These are phyloP conservation scores for Cryptococcus sp. DNA, from an alignment of 1,284 basidiomycete genomes.

Conservation along the genomic window DNA sequence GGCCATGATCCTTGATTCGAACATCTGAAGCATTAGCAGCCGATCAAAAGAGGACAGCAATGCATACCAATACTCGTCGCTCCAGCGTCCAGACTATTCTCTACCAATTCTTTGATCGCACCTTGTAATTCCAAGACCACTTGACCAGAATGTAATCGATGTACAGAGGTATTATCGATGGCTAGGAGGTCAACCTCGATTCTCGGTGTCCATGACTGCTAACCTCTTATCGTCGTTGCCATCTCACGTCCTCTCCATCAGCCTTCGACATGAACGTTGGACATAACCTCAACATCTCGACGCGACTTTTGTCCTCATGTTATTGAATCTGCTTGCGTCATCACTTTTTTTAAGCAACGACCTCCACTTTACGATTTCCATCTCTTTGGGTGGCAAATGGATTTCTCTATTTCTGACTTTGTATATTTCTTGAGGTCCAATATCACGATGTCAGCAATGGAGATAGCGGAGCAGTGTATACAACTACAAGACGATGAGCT, in stretches of 20 bases:
- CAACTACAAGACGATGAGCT: constrained; percentile 32
- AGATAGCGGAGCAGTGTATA: constrained; percentile 6
- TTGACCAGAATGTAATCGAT: constrained; percentile 86
- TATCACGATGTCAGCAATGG: not conserved
- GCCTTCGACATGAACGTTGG: too few relatives aligned
- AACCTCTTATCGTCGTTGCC: too few relatives aligned
- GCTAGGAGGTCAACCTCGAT: constrained; percentile 36
- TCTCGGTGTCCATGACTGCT: too few relatives aligned
- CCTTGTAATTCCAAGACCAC: constrained; percentile 91
- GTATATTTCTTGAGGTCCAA: too few relatives aligned
- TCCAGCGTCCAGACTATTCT: constrained; percentile 92
- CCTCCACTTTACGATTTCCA: too few relatives aligned
- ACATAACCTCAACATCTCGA: too few relatives aligned
- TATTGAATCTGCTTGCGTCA: too few relatives aligned
- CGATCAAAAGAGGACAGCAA: not conserved
- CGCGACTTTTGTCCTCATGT: too few relatives aligned
- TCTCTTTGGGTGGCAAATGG: too few relatives aligned
- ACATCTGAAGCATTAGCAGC: constrained; percentile 60
- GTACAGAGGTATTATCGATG: constrained; percentile 72
- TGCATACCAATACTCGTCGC: constrained; percentile 75
- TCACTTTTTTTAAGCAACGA: too few relatives aligned
- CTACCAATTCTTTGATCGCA: constrained; percentile 92
- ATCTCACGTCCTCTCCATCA: too few relatives aligned
- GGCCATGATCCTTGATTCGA: constrained; percentile 81
- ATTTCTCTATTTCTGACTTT: too few relatives aligned